These are phyloP conservation scores for Trichoderma asperelloides DNA, from an alignment of 495 filamentous ascomycete species.

Conservation along the genomic window DNA sequence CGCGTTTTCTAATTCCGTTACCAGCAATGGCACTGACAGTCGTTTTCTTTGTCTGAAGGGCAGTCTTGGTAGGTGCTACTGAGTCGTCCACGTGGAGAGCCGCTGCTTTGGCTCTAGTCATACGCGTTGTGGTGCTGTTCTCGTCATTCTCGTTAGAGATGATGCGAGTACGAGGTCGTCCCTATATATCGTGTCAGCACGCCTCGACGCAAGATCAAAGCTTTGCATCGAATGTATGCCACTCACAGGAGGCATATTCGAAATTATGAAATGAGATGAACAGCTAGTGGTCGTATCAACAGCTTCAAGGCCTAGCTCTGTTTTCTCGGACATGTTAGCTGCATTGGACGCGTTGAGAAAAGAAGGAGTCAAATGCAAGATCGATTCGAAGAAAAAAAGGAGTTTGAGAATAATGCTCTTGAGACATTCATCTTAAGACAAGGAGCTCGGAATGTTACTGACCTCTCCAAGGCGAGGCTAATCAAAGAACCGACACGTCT, in stretches of 20 bases:
- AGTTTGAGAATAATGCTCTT: neutral
- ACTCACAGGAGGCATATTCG: slow-evolving; percentile 47
- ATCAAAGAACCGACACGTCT: neutral
- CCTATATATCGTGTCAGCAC: slow-evolving; percentile 18
- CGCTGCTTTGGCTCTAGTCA: slow-evolving; percentile 89
- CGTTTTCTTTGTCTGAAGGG: slow-evolving; percentile 64
- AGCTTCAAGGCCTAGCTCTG: neutral
- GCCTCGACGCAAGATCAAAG: neutral
- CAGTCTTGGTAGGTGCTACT: slow-evolving; percentile 50
- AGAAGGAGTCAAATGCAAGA: no score
- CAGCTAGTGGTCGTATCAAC: neutral
- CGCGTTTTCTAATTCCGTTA: slow-evolving; percentile 51
- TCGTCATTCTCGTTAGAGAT: slow-evolving; percentile 91
- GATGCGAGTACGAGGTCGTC: slow-evolving; percentile 30
- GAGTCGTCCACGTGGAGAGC: slow-evolving; percentile 52
- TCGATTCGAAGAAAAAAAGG: neutral
- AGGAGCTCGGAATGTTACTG: neutral
- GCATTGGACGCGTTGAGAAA: neutral
- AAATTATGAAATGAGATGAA: slow-evolving; percentile 1
- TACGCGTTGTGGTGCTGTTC: slow-evolving; percentile 66
- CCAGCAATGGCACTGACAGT: slow-evolving; percentile 43
- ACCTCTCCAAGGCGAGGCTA: neutral
- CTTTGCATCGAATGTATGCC: neutral
- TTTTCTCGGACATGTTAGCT: neutral
- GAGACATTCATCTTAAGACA: slow-evolving; percentile 6